Conservation (phyloP, 2,329 filamentous ascomycete genomes). For the Colletotrichum plurivorum region DNA sequence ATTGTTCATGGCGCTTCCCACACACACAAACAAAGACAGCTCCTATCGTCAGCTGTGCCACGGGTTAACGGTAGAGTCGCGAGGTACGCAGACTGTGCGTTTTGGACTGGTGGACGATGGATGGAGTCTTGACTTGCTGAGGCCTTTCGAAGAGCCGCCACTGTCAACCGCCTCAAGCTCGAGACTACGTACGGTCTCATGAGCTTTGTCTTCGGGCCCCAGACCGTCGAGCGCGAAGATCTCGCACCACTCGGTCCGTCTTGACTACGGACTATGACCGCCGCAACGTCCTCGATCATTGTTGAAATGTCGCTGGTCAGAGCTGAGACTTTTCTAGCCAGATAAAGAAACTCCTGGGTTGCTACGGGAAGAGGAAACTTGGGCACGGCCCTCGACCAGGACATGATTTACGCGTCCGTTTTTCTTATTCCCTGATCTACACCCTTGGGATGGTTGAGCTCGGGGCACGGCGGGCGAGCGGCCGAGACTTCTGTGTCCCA, state of each 20-base stretch:
- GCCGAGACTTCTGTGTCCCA: constrained; percentile 24
- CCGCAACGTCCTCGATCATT: not conserved
- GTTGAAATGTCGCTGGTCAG: constrained; percentile 10
- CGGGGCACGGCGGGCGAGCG: not conserved
- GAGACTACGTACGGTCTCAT: not conserved
- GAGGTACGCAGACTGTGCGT: not conserved
- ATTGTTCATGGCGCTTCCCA: not conserved
- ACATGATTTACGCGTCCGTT: not conserved
- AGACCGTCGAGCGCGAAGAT: not conserved
- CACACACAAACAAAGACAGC: not conserved
- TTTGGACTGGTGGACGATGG: not conserved
- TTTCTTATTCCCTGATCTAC: constrained; percentile 12
- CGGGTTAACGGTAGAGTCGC: too few relatives aligned
- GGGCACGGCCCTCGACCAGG: constrained; percentile 9
- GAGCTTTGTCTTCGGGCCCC: not conserved
- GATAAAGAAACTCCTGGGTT: constrained; percentile 16
- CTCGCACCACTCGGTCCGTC: not conserved
- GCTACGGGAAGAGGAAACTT: constrained; percentile 1
- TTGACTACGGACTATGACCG: not conserved
- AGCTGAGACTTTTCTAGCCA: constrained; percentile 18
- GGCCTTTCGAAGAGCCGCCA: too few relatives aligned
- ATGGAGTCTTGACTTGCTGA: not conserved
- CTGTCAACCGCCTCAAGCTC: not conserved
- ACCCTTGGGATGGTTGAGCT: not conserved
- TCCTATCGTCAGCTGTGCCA: too few relatives aligned